Base-by-base conservation (phyloP, 306 rosid genomes). In the Cicer chorassanicum region DNA sequence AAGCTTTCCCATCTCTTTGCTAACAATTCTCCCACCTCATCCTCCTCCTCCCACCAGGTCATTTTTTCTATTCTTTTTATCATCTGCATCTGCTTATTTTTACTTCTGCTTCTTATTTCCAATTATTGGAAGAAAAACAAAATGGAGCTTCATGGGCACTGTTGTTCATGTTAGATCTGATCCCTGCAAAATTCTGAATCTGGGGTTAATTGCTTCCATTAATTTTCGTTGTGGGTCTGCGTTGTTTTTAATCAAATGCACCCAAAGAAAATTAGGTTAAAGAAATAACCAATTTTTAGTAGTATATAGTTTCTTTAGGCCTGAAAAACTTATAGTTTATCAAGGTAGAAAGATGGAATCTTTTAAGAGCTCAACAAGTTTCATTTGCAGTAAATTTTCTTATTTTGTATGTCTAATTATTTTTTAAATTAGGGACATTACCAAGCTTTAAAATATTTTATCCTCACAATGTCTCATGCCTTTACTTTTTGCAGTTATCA, bases 1-100 rank as follows among this genome's bases (percentile, higher is more conserved):
- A 94, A 78, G 80, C 53, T 94, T 12, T 86, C 92, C 5, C 78
- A 89, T 82, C 73, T 92, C 69, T 85, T 95, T 74, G 69, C 87
- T 14, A 84, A 79, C 80, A 84, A 84, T 80, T 75, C 93, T 40
- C 63, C 95, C 29, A 71, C 1, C 77, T 46, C 71, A 16, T 40
- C 80, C 44, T 46, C 73, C 38, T 29, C 59, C 21, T 61, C 83
- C 6, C 72, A 78, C 16, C 84, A 77, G 93, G 97, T 95, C 29
- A 43, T 3, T 6, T 16, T 10, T 38, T 24, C 14, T 1, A 9
- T n/a, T 1, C 2, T 34, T 65, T 46, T 24, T 18, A 12, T 72
- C 13, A 73, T 78, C 42, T 36, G 70, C 57, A 15, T 77, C 9
- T 57, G 18, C 1, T 15, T 61, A 7, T 68, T 68, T n/a, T 63